These are phyloP conservation scores for Saturnispora halmiae DNA, from an alignment of 805 yeast species.

Conservation along the genomic window DNA sequence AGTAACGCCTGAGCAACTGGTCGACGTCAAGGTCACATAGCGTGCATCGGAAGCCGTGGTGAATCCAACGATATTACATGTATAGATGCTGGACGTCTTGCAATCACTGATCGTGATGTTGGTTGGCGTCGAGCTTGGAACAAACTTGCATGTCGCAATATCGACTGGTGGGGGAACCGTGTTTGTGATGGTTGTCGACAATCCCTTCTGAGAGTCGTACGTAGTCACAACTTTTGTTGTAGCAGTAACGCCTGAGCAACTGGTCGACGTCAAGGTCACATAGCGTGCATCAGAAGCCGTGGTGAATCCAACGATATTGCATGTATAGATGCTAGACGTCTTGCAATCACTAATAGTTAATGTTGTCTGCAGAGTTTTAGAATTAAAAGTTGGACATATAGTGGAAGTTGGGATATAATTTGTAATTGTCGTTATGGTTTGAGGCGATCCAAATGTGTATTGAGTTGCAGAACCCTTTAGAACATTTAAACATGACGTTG, in stretches of 20 bases:
- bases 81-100: not conserved
- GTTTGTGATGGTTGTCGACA: too few species aligned
- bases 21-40: not conserved
- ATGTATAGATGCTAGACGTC: not conserved
- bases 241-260: not conserved
- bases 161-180: not conserved
- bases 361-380: too few species aligned
- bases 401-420: too few species aligned
- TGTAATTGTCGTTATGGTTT: too few species aligned
- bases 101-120: not conserved
- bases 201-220: too few species aligned
- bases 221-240: not conserved
- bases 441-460: too few species aligned
- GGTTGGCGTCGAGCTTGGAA: not conserved
- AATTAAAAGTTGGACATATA: too few species aligned
- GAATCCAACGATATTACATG: not conserved
- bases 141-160: not conserved
- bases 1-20: not conserved
- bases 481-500: too few species aligned
- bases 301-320: not conserved
- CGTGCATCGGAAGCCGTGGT: not conserved
- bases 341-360: not conserved
- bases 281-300: not conserved
- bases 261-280: not conserved
- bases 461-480: too few species aligned